phyloP scores from a whole-genome alignment of 2,329 filamentous ascomycete species.

The Arthrobotrys musiformis region DNA sequence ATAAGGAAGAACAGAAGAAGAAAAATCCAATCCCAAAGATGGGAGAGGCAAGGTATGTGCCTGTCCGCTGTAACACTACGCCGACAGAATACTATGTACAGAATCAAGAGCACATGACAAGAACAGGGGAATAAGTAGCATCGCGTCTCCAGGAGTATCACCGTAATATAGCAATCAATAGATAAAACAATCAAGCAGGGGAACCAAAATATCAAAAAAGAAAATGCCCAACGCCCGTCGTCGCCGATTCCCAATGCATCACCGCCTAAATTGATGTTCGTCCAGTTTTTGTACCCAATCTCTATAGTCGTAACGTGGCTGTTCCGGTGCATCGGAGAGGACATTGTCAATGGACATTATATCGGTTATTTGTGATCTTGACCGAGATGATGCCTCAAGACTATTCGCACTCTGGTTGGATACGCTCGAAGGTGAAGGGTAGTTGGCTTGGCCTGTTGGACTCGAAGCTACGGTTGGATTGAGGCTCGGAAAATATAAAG shows the following conservation, averaged over 20 bases:
- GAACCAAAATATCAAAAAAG: conserved; percentile 32
- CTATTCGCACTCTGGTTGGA: conserved; percentile 48
- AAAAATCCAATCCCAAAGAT: conserved; percentile 2
- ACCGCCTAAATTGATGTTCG: conserved; percentile 49
- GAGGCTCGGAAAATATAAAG: conserved; percentile 48
- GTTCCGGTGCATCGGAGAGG: conserved; percentile 46
- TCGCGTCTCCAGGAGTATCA: conserved; percentile 53
- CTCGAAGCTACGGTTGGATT: conserved; percentile 38
- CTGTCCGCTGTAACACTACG: conserved; percentile 13
- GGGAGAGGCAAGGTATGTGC: conserved; percentile 13
- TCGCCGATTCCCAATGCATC: conserved; percentile 51
- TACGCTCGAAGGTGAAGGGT: conserved; percentile 51
- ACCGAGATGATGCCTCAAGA: conserved; percentile 40
- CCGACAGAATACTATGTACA: conserved; percentile 45
- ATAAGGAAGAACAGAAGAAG: not conserved
- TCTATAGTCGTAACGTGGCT: conserved; percentile 47
- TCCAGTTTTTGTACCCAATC: conserved; percentile 54
- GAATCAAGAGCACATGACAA: conserved; percentile 16
- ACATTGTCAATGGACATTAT: conserved; percentile 56
- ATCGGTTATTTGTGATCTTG: conserved; percentile 53
- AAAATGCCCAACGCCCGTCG: conserved; percentile 53
- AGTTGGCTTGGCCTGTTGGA: conserved; percentile 49
- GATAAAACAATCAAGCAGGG: conserved; percentile 5
- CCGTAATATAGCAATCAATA: conserved; percentile 5
- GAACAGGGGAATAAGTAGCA: conserved; percentile 8